These are phyloP conservation scores for Kwoniella sp. DNA, from an alignment of 768 basidiomycete genomes.

Conservation along the genomic window DNA sequence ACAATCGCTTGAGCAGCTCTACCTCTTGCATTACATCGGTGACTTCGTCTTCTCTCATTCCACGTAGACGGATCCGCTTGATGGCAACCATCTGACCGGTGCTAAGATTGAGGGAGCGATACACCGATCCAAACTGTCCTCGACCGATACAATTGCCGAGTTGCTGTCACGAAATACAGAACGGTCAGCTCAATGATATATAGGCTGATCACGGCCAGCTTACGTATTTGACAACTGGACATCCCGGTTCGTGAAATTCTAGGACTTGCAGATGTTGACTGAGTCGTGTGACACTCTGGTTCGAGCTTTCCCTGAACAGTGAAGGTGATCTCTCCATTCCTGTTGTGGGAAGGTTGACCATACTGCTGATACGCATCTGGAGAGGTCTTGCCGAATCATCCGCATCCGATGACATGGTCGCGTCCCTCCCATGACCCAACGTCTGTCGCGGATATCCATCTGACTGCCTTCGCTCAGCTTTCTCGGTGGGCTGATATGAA, in stretches of 20 bases:
- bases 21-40: conserved; percentile 91
- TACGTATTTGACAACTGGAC: conserved; percentile 32
- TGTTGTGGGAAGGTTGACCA: conserved; percentile 27
- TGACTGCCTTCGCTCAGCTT: conserved; percentile 35
- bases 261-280: conserved; percentile 32
- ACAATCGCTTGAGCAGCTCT: conserved; percentile 82
- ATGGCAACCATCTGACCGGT: conserved; percentile 99
- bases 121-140: conserved; percentile 95
- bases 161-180: conserved; percentile 66
- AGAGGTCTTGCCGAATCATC: conserved; percentile 18
- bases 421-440: conserved; percentile 16
- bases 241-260: conserved; percentile 33
- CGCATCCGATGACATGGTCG: conserved; percentile 11
- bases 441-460: conserved; percentile 23
- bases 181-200: neutral
- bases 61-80: conserved; percentile 88
- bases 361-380: conserved; percentile 23
- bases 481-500: conserved; percentile 7
- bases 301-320: conserved; percentile 13
- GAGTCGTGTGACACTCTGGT: conserved; percentile 5
- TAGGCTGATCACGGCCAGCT: conserved; percentile 1
- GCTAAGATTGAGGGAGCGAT: conserved; percentile 87
- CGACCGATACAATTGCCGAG: conserved; percentile 95
- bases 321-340: conserved; percentile 14
- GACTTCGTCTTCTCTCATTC: conserved; percentile 86